Percentiles rank a stretch among this genome's conserved stretches.
Evolutionary conservation across 2,329 filamentous ascomycete genomes (phyloP).

Genomic region (Lachnellula cervina): DNA sequence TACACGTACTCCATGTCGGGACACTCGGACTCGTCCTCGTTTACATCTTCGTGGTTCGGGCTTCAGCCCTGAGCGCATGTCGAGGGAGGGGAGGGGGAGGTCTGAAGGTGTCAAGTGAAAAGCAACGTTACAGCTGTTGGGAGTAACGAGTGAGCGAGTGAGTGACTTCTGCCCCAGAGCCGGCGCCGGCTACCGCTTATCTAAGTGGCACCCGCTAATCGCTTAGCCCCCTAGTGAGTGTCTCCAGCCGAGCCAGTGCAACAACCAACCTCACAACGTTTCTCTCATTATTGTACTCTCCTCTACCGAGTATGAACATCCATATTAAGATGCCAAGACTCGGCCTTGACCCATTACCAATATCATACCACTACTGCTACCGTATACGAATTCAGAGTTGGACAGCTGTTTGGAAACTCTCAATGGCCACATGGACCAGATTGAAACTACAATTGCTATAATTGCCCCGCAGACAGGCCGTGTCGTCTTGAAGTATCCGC

Average conservation of each 20-base stretch:
- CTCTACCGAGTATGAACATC: too few species aligned
- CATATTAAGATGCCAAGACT: too few species aligned
- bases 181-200: not conserved
- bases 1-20: too few species aligned
- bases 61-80: not conserved
- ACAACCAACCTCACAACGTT: too few species aligned
- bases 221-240: too few species aligned
- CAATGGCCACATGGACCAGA: not conserved
- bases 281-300: too few species aligned
- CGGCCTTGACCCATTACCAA: not conserved
- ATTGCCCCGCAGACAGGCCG: not conserved
- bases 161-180: too few species aligned
- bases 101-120: not conserved
- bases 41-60: too few species aligned
- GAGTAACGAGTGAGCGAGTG: not conserved
- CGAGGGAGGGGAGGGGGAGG: too few species aligned
- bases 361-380: too few species aligned
- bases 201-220: not conserved
- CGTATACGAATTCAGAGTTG: not conserved
- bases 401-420: not conserved
- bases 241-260: too few species aligned
- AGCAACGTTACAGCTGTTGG: conserved; percentile 7
- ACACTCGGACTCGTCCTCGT: too few species aligned
- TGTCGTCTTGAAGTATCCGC: not conserved
- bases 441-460: not conserved